Percentiles rank a stretch among this genome's conserved stretches.
phyloP scores from a whole-genome alignment of 768 basidiomycete genomes.

The Candolleomyces aberdarensis region DNA sequence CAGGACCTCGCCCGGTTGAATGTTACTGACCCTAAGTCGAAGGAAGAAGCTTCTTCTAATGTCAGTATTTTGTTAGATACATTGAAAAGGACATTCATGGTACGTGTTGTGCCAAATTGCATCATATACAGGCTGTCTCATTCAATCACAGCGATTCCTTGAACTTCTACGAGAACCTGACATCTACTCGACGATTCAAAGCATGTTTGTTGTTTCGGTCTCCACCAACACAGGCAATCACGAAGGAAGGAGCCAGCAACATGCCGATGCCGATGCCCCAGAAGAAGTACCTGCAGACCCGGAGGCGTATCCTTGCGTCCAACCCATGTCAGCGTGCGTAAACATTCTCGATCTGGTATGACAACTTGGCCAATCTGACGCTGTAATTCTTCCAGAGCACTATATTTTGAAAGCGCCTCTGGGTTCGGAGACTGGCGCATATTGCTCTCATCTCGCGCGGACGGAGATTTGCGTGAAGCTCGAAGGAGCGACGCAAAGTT shows the following conservation, averaged over 20 bases:
- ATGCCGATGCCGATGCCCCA: too few relatives aligned
- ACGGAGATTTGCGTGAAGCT: conserved; percentile 45
- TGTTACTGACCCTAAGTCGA: too few relatives aligned
- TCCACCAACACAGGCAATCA: background rate
- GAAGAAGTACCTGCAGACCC: too few relatives aligned
- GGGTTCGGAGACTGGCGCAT: conserved; percentile 68
- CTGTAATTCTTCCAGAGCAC: conserved; percentile 27
- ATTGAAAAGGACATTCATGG: too few relatives aligned
- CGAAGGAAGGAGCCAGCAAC: background rate
- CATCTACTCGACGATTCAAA: background rate
- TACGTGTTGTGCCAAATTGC: too few relatives aligned
- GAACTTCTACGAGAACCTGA: background rate
- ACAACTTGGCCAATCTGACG: background rate
- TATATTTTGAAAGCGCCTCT: conserved; percentile 55
- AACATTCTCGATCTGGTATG: background rate
- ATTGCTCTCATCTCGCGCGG: conserved; percentile 49
- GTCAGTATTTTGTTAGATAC: too few relatives aligned
- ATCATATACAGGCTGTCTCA: background rate
- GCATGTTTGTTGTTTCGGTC: background rate
- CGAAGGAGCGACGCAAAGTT: conserved; percentile 41
- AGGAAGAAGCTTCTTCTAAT: too few relatives aligned
- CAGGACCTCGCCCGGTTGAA: too few relatives aligned
- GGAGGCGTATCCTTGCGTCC: conserved; percentile 37
- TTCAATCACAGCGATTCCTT: background rate
- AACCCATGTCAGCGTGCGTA: conserved; percentile 51